A percentile compares a stretch with the other conserved stretches of the same genome.
Evolutionary conservation across 352 stramenopile genomes (phyloP).

Genomic region (Phytopythium kandeliae): DNA sequence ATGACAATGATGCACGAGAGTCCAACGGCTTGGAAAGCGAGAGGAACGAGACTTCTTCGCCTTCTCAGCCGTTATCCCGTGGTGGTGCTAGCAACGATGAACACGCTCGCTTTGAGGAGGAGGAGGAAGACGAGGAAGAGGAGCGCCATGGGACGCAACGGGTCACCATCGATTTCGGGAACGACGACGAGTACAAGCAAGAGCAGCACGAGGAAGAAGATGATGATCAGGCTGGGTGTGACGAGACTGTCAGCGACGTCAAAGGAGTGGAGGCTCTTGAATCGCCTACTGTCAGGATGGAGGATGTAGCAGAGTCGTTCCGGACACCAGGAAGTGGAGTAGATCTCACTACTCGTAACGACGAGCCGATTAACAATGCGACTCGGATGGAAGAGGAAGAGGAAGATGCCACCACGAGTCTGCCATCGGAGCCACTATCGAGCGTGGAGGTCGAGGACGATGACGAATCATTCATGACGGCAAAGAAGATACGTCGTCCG

Average conservation of each 20-base stretch:
- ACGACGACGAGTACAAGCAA: constrained; percentile 36
- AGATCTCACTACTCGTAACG: background rate
- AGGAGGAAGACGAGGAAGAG: constrained; percentile 16
- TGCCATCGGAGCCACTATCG: background rate
- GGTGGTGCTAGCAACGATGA: background rate
- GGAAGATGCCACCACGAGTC: constrained; percentile 2
- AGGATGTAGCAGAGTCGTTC: background rate
- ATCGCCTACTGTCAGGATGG: background rate
- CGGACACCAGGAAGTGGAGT: background rate
- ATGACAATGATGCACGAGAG: background rate
- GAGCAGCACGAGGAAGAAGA: constrained; percentile 7
- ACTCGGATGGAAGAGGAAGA: constrained; percentile 16
- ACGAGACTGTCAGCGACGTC: background rate
- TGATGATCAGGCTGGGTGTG: background rate
- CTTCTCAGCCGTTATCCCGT: background rate
- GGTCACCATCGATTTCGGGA: constrained; percentile 51
- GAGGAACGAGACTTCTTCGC: background rate
- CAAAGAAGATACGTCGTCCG: constrained; percentile 11
- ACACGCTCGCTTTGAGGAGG: constrained; percentile 12
- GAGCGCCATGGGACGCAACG: constrained; percentile 10
- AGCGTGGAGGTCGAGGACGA: constrained; percentile 10
- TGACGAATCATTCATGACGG: constrained; percentile 10
- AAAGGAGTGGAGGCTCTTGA: background rate
- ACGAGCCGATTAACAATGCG: background rate
- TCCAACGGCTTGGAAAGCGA: background rate